phyloP scores from a whole-genome alignment of 2,329 filamentous ascomycete species.

The Phialophora chinensis region DNA sequence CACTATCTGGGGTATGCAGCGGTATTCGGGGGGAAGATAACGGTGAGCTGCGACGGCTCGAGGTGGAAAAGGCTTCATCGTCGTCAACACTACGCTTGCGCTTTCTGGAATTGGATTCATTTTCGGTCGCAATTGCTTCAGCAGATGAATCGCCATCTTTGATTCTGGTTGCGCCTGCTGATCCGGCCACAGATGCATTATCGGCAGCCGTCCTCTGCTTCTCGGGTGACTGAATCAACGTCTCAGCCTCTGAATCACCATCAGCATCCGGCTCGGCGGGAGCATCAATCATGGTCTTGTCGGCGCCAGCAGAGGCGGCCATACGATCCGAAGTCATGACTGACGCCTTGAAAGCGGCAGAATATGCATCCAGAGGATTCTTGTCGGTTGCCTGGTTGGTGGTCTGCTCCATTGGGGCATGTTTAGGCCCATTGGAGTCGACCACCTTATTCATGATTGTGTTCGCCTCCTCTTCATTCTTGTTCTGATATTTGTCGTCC shows the following conservation, averaged over 20 bases:
- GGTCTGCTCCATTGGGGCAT: constrained; percentile 21
- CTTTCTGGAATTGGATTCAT: constrained; percentile 37
- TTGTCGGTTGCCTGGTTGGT: constrained; percentile 17
- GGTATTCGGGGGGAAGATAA: constrained; percentile 37
- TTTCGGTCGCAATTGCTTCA: constrained; percentile 30
- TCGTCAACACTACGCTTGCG: constrained; percentile 37
- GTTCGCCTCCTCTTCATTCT: constrained; percentile 35
- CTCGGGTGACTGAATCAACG: constrained; percentile 57
- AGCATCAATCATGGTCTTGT: constrained; percentile 42
- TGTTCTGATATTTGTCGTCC: constrained; percentile 29
- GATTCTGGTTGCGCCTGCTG: constrained; percentile 13
- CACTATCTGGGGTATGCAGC: constrained; percentile 35
- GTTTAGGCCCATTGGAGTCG: constrained; percentile 24
- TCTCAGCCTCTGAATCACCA: constrained; percentile 57
- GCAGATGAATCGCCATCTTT: constrained; percentile 25
- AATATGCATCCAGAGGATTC: constrained; percentile 7
- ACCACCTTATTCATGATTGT: constrained; percentile 30
- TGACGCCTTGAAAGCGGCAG: constrained; percentile 15
- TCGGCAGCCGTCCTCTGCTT: constrained; percentile 50
- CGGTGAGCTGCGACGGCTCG: constrained; percentile 40
- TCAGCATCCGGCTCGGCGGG: constrained; percentile 41
- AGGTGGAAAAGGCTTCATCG: constrained; percentile 27
- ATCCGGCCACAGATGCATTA: constrained; percentile 28
- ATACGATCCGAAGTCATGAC: constrained; percentile 18
- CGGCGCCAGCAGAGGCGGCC: not conserved